These are phyloP conservation scores for Decorospora gaudefroyi DNA, from an alignment of 2,329 filamentous ascomycete genomes.

Conservation along the genomic window DNA sequence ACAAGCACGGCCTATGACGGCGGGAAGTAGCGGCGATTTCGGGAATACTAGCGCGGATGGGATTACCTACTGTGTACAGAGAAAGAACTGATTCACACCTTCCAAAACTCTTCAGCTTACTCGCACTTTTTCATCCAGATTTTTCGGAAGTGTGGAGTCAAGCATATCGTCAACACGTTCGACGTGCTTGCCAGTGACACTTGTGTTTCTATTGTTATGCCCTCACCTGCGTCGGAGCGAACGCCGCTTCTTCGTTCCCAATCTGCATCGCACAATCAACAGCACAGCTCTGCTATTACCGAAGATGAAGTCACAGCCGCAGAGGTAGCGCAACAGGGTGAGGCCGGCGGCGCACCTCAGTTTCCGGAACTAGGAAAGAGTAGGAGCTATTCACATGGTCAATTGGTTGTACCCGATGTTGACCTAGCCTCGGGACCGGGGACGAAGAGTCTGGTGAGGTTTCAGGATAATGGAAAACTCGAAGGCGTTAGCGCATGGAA, in stretches of 20 bases:
- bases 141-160: background rate
- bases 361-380: conserved; percentile 33
- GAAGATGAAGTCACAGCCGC: conserved; percentile 27
- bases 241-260: conserved; percentile 42
- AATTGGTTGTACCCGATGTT: conserved; percentile 31
- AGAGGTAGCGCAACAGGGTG: conserved; percentile 31
- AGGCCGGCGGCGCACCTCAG: conserved; percentile 27
- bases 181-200: too few species aligned
- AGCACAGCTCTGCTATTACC: conserved; percentile 27
- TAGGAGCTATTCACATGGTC: conserved; percentile 30
- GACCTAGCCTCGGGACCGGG: conserved; percentile 24
- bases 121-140: background rate
- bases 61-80: too few species aligned
- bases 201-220: conserved; percentile 14
- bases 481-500: conserved; percentile 39
- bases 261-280: conserved; percentile 17
- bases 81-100: conserved; percentile 5
- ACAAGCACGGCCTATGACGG: conserved; percentile 1
- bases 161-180: too few species aligned
- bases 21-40: conserved; percentile 21
- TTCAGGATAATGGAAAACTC: conserved; percentile 41
- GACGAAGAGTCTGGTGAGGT: conserved; percentile 27
- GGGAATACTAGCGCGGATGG: conserved; percentile 17
- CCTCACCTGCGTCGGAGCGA: conserved; percentile 32
- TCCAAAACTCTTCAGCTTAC: conserved; percentile 5